phyloP scores from a whole-genome alignment of 2,329 filamentous ascomycete genomes.

The Ceratocystis variospora region DNA sequence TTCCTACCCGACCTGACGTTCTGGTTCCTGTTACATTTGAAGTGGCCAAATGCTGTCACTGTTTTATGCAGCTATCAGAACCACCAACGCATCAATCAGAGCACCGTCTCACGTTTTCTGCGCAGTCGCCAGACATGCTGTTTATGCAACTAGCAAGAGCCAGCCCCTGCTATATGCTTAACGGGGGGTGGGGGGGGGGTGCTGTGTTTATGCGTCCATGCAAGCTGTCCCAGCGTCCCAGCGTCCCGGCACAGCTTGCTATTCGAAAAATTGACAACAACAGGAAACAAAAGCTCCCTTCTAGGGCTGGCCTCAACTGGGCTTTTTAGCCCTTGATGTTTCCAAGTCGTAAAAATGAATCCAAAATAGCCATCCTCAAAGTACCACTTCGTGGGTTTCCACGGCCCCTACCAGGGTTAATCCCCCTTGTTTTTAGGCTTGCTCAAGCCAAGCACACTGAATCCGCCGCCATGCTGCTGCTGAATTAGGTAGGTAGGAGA shows the following conservation, averaged over 20 bases:
- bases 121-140: background rate
- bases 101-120: no score
- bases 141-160: background rate
- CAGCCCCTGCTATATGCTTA: background rate
- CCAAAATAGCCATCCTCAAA: background rate
- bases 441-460: background rate
- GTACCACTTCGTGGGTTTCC: no score
- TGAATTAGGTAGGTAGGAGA: background rate
- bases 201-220: background rate
- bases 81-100: background rate
- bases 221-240: background rate
- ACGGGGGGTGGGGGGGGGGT: background rate
- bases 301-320: background rate
- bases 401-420: background rate
- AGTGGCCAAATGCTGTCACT: background rate
- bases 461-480: background rate
- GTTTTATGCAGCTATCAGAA: background rate
- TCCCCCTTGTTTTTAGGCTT: background rate
- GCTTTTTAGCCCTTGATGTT: background rate
- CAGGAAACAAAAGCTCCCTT: background rate
- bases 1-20: background rate
- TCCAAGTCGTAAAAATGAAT: background rate
- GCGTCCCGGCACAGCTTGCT: background rate
- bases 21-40: background rate
- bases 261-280: background rate